Conservation (phyloP, 768 basidiomycete genomes). For the Xerocomus spinulosus region DNA sequence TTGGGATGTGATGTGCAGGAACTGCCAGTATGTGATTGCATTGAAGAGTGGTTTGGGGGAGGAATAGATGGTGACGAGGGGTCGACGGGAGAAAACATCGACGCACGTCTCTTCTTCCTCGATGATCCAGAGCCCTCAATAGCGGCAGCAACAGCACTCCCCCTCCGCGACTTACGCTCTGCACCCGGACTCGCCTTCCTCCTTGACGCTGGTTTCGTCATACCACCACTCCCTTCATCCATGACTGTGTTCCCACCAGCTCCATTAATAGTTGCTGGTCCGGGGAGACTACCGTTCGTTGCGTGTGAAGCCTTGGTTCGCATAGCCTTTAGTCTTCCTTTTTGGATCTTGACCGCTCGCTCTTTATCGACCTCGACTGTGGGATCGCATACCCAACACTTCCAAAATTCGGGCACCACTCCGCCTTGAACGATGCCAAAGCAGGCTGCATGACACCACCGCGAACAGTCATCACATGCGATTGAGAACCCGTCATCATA, state of each 20-base stretch:
- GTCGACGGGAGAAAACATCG: constrained; percentile 29
- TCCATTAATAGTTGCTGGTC: constrained; percentile 20
- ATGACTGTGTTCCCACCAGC: constrained; percentile 6
- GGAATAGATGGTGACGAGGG: constrained; percentile 17
- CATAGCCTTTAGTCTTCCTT: constrained; percentile 34
- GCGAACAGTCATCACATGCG: constrained; percentile 75
- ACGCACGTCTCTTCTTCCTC: constrained; percentile 37
- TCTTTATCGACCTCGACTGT: constrained; percentile 42
- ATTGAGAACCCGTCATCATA: constrained; percentile 84
- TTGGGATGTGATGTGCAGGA: constrained; percentile 17
- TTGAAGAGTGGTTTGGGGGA: constrained; percentile 7
- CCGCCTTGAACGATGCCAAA: constrained; percentile 53
- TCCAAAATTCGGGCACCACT: constrained; percentile 68
- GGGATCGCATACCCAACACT: constrained; percentile 67
- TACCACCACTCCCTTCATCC: constrained; percentile 13
- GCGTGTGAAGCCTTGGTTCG: constrained; percentile 26
- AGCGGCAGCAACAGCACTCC: constrained; percentile 32
- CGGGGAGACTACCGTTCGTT: constrained; percentile 16
- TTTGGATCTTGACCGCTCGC: constrained; percentile 43
- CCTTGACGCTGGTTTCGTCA: constrained; percentile 26
- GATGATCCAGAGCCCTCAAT: constrained; percentile 31
- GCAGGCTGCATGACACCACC: constrained; percentile 84
- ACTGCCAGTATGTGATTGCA: constrained; percentile 14
- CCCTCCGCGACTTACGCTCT: constrained; percentile 36
- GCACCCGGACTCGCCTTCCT: constrained; percentile 37